Evolutionary conservation across 164 flowering plant genomes (phyloP).

Genomic region (Annona squamosa): DNA sequence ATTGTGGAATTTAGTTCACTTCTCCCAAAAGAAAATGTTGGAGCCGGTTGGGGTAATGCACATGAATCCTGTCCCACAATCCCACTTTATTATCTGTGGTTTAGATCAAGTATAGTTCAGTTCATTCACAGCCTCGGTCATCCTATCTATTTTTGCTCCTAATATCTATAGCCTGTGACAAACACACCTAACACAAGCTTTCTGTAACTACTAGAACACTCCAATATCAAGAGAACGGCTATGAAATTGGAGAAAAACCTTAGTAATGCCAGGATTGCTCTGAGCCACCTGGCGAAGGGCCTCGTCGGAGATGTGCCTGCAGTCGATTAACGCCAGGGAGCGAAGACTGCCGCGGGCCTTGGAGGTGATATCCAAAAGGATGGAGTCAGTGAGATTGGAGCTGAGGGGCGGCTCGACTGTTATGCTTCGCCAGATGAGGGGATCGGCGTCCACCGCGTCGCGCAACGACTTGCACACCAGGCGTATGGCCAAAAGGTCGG

Average conservation of each 20-base stretch:
- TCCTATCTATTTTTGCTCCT: too few relatives aligned
- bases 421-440: slow-evolving; percentile 52
- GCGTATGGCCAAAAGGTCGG: slow-evolving; percentile 48
- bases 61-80: too few relatives aligned
- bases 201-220: too few relatives aligned
- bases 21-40: too few relatives aligned
- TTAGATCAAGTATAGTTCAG: too few relatives aligned
- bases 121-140: too few relatives aligned
- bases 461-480: slow-evolving; percentile 46
- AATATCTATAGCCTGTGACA: too few relatives aligned
- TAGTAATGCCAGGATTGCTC: slow-evolving; percentile 49
- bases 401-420: slow-evolving; percentile 43
- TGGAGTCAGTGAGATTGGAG: slow-evolving; percentile 34
- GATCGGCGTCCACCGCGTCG: slow-evolving; percentile 48
- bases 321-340: slow-evolving; percentile 42
- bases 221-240: too few relatives aligned
- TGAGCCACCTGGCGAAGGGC: slow-evolving; percentile 44
- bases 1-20: too few relatives aligned
- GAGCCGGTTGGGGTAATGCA: too few relatives aligned
- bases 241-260: slow-evolving; percentile 45
- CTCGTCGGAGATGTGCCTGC: slow-evolving; percentile 53
- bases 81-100: too few relatives aligned
- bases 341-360: slow-evolving; percentile 51
- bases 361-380: slow-evolving; percentile 37
- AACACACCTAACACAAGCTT: too few relatives aligned